Evolutionary conservation across 2,329 filamentous ascomycete species (phyloP).

Genomic region (Talaromyces sp.): DNA sequence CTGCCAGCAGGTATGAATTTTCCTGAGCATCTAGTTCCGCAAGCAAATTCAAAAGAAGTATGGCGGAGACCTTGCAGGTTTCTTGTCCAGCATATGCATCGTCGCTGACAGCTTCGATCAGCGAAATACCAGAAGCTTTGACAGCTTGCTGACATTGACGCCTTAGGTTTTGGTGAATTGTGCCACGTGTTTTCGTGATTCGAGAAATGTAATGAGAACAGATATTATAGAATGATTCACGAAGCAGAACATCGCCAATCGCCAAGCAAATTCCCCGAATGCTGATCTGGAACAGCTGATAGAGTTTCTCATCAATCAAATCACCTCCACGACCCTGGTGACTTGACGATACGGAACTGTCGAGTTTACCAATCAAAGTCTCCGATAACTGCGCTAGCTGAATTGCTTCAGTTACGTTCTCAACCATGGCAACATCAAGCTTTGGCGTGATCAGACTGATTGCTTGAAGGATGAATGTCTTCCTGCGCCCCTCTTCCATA

Average conservation of each 20-base stretch:
- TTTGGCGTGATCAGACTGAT: slow-evolving; percentile 85
- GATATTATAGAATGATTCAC: slow-evolving; percentile 86
- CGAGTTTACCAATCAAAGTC: slow-evolving; percentile 53
- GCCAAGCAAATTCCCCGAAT: slow-evolving; percentile 74
- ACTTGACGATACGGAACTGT: slow-evolving; percentile 33
- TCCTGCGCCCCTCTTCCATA: slow-evolving; percentile 67
- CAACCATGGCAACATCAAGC: slow-evolving; percentile 70
- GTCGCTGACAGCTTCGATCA: slow-evolving; percentile 85
- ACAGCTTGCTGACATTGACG: slow-evolving; percentile 63
- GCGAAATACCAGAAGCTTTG: slow-evolving; percentile 72
- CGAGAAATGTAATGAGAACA: slow-evolving; percentile 79
- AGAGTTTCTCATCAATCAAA: slow-evolving; percentile 81
- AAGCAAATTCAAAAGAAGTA: slow-evolving; percentile 77
- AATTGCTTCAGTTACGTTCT: slow-evolving; percentile 65
- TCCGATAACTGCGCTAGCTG: slow-evolving; percentile 74
- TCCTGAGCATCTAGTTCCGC: slow-evolving; percentile 70
- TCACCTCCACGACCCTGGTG: slow-evolving; percentile 55
- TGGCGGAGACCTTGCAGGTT: slow-evolving; percentile 75
- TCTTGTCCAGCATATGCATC: slow-evolving; percentile 84
- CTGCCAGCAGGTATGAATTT: slow-evolving; percentile 69
- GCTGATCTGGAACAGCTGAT: slow-evolving; percentile 85
- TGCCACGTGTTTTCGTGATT: slow-evolving; percentile 48
- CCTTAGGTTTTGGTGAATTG: slow-evolving; percentile 47
- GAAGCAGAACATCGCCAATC: slow-evolving; percentile 65
- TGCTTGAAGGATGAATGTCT: slow-evolving; percentile 77